Percentiles rank a stretch among this genome's conserved stretches.
Conservation (phyloP, 225 moss, liverwort and hornwort species). For the Physcomitrellopsis africana region DNA sequence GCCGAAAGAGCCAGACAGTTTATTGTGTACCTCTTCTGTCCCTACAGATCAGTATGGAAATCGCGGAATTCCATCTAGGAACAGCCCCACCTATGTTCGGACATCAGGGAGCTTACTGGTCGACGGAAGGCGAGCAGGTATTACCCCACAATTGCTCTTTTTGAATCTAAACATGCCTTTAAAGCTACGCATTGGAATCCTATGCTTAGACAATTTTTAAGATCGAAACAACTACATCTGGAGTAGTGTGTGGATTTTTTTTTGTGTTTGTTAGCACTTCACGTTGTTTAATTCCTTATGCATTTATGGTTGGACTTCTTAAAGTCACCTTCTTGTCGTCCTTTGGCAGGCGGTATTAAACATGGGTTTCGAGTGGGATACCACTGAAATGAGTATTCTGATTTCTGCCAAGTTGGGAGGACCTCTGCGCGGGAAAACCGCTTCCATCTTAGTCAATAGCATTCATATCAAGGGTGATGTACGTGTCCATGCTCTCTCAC, state of each 20-base stretch:
- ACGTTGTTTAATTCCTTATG: neutral
- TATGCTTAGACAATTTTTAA: neutral
- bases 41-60: conserved; percentile 83
- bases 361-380: conserved; percentile 94
- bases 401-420: conserved; percentile 89
- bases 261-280: neutral
- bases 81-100: conserved; percentile 89
- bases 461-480: conserved; percentile 96
- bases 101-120: conserved; percentile 82
- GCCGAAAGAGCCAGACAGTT: conserved; percentile 6
- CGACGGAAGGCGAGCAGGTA: conserved; percentile 87
- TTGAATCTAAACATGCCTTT: neutral
- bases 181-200: no score
- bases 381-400: conserved; percentile 94
- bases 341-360: conserved; percentile 80
- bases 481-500: conserved; percentile 36
- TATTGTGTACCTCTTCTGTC: conserved; percentile 8
- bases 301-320: neutral
- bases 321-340: neutral
- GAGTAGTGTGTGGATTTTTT: neutral
- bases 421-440: conserved; percentile 87
- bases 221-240: neutral
- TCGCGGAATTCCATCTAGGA: conserved; percentile 86
- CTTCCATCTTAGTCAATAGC: conserved; percentile 86
- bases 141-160: conserved; percentile 9